phyloP scores from a whole-genome alignment of 331 rosid genomes.

The Malus hybrid region DNA sequence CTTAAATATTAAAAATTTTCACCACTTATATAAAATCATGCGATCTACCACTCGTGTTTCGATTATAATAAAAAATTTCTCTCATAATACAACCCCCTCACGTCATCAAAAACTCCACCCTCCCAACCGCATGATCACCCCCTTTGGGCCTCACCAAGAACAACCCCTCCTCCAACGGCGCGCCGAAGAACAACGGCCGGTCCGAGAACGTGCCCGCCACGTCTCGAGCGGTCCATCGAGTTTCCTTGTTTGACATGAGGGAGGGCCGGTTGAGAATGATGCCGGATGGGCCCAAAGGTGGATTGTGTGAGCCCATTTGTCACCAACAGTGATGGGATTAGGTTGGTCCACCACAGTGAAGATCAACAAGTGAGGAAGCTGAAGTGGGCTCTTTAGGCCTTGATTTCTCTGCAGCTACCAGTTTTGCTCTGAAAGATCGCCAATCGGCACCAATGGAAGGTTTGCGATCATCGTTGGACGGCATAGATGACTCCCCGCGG shows the following conservation, averaged over 20 bases:
- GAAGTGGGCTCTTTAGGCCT: conserved; percentile 20
- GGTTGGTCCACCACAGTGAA: neutral
- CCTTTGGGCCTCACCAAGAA: conserved; percentile 50
- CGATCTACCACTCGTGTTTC: too few relatives aligned
- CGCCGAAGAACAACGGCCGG: conserved; percentile 69
- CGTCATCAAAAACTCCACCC: conserved; percentile 63
- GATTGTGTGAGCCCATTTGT: conserved; percentile 42
- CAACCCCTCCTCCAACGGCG: conserved; percentile 65
- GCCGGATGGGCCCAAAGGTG: conserved; percentile 64
- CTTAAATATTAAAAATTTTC: too few relatives aligned
- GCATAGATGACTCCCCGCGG: conserved; percentile 25
- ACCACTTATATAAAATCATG: too few relatives aligned
- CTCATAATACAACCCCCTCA: conserved; percentile 69
- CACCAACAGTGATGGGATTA: conserved; percentile 24
- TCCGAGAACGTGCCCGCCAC: conserved; percentile 49
- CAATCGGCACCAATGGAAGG: conserved; percentile 40
- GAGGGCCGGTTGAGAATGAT: conserved; percentile 71
- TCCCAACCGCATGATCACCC: conserved; percentile 28
- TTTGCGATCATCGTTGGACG: conserved; percentile 37
- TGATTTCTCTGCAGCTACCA: conserved; percentile 51
- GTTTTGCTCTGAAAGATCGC: conserved; percentile 71
- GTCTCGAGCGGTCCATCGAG: conserved; percentile 54
- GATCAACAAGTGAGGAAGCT: neutral
- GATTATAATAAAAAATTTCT: neutral
- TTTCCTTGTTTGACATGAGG: conserved; percentile 59